A percentile compares a stretch with the other conserved stretches of the same genome.
Conservation (phyloP, 1,139 yeast species). For the Kodamaea suecica region DNA sequence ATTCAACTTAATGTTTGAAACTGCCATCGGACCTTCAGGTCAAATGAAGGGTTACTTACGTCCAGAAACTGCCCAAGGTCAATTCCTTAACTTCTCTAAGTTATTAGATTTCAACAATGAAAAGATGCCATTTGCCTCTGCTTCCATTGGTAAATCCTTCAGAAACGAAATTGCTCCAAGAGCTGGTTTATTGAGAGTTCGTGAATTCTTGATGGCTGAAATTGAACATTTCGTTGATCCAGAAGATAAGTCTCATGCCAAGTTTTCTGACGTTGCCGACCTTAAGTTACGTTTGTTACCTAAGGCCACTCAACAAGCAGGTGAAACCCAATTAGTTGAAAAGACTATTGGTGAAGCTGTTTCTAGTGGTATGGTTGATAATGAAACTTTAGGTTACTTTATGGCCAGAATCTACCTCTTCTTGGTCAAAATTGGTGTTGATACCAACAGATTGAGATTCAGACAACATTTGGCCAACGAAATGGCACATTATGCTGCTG, state of each 20-base stretch:
- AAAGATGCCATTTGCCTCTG: constrained; percentile 98
- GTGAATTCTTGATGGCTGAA: constrained; percentile 99
- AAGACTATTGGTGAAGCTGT: constrained; percentile 90
- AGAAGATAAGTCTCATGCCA: constrained; percentile 72
- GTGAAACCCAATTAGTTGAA: constrained; percentile 65
- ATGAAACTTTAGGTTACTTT: constrained; percentile 95
- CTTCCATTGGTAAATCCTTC: constrained; percentile 97
- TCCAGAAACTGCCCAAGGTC: constrained; percentile 99
- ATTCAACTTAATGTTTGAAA: constrained; percentile 98
- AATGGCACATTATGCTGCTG: constrained; percentile 99
- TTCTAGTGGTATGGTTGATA: constrained; percentile 80
- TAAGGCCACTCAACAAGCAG: constrained; percentile 81
- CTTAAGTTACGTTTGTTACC: constrained; percentile 76
- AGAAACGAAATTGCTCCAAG: constrained; percentile 99
- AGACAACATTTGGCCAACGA: constrained; percentile 98
- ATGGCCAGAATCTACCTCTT: constrained; percentile 88
- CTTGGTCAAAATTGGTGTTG: constrained; percentile 86
- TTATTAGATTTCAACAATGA: constrained; percentile 92
- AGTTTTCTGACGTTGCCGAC: constrained; percentile 74
- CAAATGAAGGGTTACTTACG: constrained; percentile 91
- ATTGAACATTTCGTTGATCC: constrained; percentile 99
- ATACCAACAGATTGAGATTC: constrained; percentile 79
- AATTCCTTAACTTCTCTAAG: constrained; percentile 91
- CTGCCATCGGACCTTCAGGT: constrained; percentile 99
- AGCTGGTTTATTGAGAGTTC: constrained; percentile 93